These are phyloP conservation scores for Botryotinia calthae DNA, from an alignment of 2,329 filamentous ascomycete genomes.

Conservation along the genomic window DNA sequence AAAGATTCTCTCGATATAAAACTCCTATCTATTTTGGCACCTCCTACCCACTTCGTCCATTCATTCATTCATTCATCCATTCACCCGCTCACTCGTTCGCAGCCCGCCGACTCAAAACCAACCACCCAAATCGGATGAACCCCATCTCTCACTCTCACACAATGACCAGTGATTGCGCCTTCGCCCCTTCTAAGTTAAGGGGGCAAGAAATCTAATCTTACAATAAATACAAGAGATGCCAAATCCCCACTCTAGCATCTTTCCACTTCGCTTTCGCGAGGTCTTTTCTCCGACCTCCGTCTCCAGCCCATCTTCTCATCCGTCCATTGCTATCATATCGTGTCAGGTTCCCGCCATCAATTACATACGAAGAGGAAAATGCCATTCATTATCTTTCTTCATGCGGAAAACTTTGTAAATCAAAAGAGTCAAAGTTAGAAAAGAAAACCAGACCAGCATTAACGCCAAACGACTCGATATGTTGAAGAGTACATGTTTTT, in stretches of 20 bases:
- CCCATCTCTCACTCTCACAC: background rate
- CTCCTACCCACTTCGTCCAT: background rate
- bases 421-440: background rate
- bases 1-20: background rate
- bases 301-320: background rate
- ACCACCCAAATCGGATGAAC: background rate
- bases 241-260: background rate
- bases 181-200: background rate
- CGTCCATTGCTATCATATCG: conserved; percentile 6
- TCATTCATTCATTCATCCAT: background rate
- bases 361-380: background rate
- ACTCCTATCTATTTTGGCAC: background rate
- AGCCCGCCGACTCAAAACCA: background rate
- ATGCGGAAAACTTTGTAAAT: background rate
- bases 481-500: conserved; percentile 38
- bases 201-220: background rate
- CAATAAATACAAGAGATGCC: conserved; percentile 11
- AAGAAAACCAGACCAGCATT: conserved; percentile 21
- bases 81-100: background rate
- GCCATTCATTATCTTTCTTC: conserved; percentile 4
- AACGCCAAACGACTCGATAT: conserved; percentile 34
- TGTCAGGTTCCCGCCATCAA: background rate
- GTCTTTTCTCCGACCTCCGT: background rate
- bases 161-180: background rate
- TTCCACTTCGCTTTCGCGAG: background rate